Base-by-base conservation (phyloP, 345 rosid species). In the Arabis hirsuta region DNA sequence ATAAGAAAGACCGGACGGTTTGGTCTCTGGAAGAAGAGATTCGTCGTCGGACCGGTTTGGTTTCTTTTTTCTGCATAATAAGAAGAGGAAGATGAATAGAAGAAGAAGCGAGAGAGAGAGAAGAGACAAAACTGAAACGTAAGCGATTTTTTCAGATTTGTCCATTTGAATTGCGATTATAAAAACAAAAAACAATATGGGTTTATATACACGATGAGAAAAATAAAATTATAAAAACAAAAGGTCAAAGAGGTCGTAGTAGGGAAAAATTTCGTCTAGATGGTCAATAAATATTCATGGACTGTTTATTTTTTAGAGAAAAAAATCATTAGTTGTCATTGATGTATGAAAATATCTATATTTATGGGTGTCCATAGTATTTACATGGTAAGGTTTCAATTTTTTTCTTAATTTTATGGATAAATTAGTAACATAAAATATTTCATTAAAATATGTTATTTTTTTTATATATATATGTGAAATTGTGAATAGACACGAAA, bases 41-140 rank as follows among this genome's bases (percentile, higher is more conserved):
- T 87, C 84, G 34, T 85, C 78, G 24, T 85, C 84, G 5, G 88
- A 80, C 76, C 87, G 80, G 32, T 39, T 77, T 3, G 89, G 84
- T 76, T 81, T 22, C 24, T 22, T 84, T 46, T 78, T 90, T 67
- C 81, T 80, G 78, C 95, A 92, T 26, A 60, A 34, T 48, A 88
- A 16, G 27, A 79, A 11, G 38, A 92, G 87, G 55, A 81, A 74
- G 27, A 83, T 51, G 19, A 55, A 73, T 13, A 92, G 88, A 31
- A 82, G 55, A 14, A 84, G 53, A 19, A 87, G 57, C 36, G 66
- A 78, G 20, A 82, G 43, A 22, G 85, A 72, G 58, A 88, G 83
- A 71, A 90, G 62, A 67, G 84, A 76, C 71, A 92, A 26, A 59
- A 81, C 67, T 13, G 73, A 72, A 71, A 74, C 77, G 51, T 85